These are phyloP conservation scores for Drechslerella coelobrocha DNA, from an alignment of 2,329 filamentous ascomycete species.

Conservation along the genomic window DNA sequence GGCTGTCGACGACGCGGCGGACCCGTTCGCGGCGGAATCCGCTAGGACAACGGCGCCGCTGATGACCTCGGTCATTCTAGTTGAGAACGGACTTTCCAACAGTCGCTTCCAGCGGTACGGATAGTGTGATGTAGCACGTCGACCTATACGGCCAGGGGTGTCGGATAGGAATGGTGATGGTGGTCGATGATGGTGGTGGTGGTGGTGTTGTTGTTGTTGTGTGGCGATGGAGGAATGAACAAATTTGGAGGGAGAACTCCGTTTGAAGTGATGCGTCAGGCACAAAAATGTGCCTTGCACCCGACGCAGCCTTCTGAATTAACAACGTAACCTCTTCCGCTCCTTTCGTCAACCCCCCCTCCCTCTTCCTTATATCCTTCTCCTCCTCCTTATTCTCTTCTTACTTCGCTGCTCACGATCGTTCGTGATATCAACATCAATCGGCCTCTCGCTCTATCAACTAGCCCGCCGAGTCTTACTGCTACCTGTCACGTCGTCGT, in stretches of 20 bases:
- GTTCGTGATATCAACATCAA: neutral
- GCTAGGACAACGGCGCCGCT: constrained; percentile 36
- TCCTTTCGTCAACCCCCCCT: neutral
- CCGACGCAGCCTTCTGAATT: constrained; percentile 11
- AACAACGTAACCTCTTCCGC: neutral
- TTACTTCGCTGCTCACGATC: neutral
- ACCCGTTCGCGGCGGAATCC: constrained; percentile 35
- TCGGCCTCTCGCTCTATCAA: neutral
- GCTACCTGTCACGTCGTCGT: neutral
- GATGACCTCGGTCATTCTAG: constrained; percentile 40
- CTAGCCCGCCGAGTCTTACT: neutral
- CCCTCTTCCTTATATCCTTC: neutral
- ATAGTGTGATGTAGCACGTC: neutral
- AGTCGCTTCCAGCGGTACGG: neutral
- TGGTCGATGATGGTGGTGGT: neutral
- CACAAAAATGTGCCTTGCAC: constrained; percentile 28
- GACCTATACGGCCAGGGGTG: neutral
- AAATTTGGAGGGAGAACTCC: neutral
- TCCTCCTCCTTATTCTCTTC: constrained; percentile 11
- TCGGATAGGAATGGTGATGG: neutral
- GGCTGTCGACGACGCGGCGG: constrained; percentile 33
- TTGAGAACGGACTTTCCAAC: no score
- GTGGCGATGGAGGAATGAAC: constrained; percentile 17
- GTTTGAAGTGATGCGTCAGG: neutral
- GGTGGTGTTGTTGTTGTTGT: constrained; percentile 6